Base-by-base conservation (phyloP, 441 rosid species). In the Bocquillonia castaneifolia region DNA sequence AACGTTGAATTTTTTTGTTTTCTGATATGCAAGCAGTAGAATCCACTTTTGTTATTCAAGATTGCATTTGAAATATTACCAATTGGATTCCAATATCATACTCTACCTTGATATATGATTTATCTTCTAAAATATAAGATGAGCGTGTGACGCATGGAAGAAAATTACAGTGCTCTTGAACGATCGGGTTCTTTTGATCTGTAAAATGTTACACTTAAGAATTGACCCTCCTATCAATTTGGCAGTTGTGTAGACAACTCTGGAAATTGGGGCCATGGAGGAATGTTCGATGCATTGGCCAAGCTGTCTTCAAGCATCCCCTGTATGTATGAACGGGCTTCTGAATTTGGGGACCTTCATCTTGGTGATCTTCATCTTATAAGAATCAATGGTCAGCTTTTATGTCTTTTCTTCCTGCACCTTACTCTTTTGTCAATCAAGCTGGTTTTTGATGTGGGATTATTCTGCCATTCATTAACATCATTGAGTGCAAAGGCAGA, bases 241-340 rank as follows among this genome's bases (percentile, higher is more conserved):
- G 75, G 80, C 84, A 90, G 97, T 70, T 93, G 89, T 72, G 83
- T 90, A 55, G 97, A 93, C 68, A 78, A 85, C 79, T 93, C 97
- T 70, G 96, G 97, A 75, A 83, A 76, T 56, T 93, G 98, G 98
- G 96, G 98, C 32, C 88, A 78, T 66, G 96, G 97, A 68, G 96
- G 98, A 75, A 84, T 90, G 91, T 88, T 93, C 71, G 78, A 84
- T 78, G 88, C 92, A 17, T 73, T 93, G 67, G 80, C 79, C 48
- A 85, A 80, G 68, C 79, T 90, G 65, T 90, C 94, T 51, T 48
- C 67, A 59, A 71, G 65, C 63, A 73, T 90, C 70, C 82, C 85
- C 20, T 82, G 70, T 53, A 83, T 89, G 10, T 90, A 93, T 72
- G 83, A 74, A 52, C 64, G 74, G 29, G 98, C 94, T 65, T 84